These are phyloP conservation scores for Luffa acutangula DNA, from an alignment of 306 rosid species.

Conservation along the genomic window DNA sequence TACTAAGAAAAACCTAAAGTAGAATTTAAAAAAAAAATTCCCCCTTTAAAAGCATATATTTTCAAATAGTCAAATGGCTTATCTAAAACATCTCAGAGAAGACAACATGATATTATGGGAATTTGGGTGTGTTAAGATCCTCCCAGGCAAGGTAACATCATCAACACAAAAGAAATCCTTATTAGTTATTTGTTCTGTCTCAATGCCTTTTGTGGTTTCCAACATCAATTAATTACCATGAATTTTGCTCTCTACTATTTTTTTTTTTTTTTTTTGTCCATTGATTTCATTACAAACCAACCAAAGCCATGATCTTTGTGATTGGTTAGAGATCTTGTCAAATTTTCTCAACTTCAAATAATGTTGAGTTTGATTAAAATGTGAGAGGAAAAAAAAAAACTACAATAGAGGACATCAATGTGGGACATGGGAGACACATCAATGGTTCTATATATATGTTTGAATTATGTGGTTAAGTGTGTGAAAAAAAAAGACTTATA, in stretches of 20 bases:
- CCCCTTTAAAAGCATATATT: too few species aligned
- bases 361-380: background rate
- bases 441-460: background rate
- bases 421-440: background rate
- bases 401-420: background rate
- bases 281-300: background rate
- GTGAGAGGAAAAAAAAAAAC: background rate
- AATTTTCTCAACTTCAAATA: background rate
- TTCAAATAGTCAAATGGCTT: background rate
- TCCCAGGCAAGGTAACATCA: background rate
- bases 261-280: background rate
- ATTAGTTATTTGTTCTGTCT: background rate
- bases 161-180: background rate
- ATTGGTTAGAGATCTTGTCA: background rate
- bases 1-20: too few species aligned
- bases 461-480: background rate
- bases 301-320: background rate
- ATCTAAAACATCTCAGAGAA: background rate
- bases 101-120: background rate
- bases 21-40: too few species aligned
- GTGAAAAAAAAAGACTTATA: background rate
- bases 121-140: background rate
- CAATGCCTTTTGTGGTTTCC: background rate
- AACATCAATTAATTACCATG: background rate
- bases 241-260: background rate